Conservation (phyloP, 495 filamentous ascomycete genomes). For the Aspergillus avenaceus region DNA sequence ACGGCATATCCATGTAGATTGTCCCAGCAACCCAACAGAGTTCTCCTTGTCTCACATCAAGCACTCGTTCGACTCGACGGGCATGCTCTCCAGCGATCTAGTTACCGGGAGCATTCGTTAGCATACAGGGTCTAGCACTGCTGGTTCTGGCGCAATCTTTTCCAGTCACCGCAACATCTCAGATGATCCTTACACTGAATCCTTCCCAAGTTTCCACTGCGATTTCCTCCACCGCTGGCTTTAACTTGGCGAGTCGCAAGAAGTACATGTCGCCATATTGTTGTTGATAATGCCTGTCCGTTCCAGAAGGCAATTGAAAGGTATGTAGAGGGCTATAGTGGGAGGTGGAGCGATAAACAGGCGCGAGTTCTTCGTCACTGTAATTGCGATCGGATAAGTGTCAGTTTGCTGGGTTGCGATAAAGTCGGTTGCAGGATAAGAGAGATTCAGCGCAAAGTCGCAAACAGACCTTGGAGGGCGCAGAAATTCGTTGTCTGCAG, state of each 20-base stretch:
- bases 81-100: constrained; percentile 76
- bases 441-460: neutral
- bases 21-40: constrained; percentile 95
- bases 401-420: constrained; percentile 14
- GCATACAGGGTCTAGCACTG: no score
- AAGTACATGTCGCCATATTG: constrained; percentile 99
- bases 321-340: constrained; percentile 71
- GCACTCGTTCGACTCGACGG: constrained; percentile 71
- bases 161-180: neutral
- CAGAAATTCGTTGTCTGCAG: constrained; percentile 31
- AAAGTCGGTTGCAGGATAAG: neutral
- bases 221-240: constrained; percentile 71
- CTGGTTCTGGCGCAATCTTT: no score
- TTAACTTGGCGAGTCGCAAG: constrained; percentile 80
- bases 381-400: neutral
- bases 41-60: constrained; percentile 94
- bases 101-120: constrained; percentile 5
- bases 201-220: constrained; percentile 74
- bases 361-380: constrained; percentile 39
- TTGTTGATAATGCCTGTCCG: constrained; percentile 79
- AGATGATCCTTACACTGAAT: constrained; percentile 46
- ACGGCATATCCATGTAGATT: constrained; percentile 92
- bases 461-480: constrained; percentile 32
- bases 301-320: constrained; percentile 64
- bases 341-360: constrained; percentile 48